Conservation (phyloP, 345 rosid genomes). For the Aegle marmelos region DNA sequence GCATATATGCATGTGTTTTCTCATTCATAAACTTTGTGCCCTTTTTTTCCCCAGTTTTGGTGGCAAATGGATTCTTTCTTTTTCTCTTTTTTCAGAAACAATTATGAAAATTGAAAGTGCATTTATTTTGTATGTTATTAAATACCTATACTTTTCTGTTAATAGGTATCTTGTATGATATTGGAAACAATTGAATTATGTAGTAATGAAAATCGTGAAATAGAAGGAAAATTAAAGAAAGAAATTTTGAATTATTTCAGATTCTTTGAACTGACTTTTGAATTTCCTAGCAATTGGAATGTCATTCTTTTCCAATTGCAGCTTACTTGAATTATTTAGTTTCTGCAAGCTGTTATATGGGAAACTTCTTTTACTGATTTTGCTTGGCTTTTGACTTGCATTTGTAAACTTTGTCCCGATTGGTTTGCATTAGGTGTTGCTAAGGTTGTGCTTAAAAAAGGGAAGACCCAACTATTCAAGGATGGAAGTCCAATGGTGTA, state of each 20-base stretch:
- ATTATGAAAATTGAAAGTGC: neutral
- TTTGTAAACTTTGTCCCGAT: neutral
- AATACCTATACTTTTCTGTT: neutral
- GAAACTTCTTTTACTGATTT: neutral
- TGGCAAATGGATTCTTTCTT: neutral
- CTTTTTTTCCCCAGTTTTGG: neutral
- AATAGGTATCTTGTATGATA: neutral
- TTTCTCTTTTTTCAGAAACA: neutral
- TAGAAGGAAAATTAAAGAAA: neutral
- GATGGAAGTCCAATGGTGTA: slow-evolving; percentile 92
- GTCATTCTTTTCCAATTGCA: neutral
- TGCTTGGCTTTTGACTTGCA: neutral
- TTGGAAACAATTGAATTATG: neutral
- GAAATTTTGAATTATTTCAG: neutral
- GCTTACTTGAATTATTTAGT: neutral
- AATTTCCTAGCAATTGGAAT: neutral
- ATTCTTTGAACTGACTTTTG: neutral
- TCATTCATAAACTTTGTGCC: neutral
- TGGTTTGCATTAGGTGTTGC: slow-evolving; percentile 46
- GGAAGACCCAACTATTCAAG: slow-evolving; percentile 84
- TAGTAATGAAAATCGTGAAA: neutral
- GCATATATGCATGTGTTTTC: neutral
- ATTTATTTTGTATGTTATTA: neutral
- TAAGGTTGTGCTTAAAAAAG: slow-evolving; percentile 88
- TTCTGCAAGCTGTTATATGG: neutral